Conservation (phyloP, 441 rosid species). For the Eutrema salsugineum region DNA sequence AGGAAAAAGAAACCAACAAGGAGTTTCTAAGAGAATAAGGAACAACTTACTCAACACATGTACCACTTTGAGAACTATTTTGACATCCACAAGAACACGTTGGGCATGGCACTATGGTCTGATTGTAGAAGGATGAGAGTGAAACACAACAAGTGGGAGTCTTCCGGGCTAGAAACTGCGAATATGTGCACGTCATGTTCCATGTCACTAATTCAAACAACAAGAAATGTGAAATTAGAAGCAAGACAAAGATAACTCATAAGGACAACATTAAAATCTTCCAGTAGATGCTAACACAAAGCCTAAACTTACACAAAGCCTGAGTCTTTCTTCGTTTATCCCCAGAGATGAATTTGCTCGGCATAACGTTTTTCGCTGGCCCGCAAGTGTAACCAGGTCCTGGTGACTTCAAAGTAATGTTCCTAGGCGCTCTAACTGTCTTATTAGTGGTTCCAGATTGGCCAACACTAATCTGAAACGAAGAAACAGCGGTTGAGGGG, state of each 20-base stretch:
- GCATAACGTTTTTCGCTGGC: slow-evolving; percentile 47
- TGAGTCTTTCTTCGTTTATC: slow-evolving; percentile 77
- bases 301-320: slow-evolving; percentile 62
- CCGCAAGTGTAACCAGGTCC: slow-evolving; percentile 90
- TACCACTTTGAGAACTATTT: slow-evolving; percentile 39
- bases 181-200: slow-evolving; percentile 81
- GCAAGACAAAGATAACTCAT: neutral
- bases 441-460: slow-evolving; percentile 68
- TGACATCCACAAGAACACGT: slow-evolving; percentile 80
- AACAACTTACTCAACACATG: slow-evolving; percentile 69
- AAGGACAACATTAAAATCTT: neutral
- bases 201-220: slow-evolving; percentile 69
- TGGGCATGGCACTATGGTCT: slow-evolving; percentile 67
- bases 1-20: slow-evolving; percentile 1
- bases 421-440: slow-evolving; percentile 64
- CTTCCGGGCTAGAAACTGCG: slow-evolving; percentile 69
- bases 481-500: slow-evolving; percentile 53
- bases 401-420: slow-evolving; percentile 63
- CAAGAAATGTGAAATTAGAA: slow-evolving; percentile 1
- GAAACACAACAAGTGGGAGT: slow-evolving; percentile 85
- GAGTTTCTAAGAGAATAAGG: neutral
- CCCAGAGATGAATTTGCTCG: slow-evolving; percentile 43
- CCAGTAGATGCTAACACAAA: neutral
- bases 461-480: slow-evolving; percentile 79
- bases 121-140: slow-evolving; percentile 79